Percentiles rank a stretch among this genome's conserved stretches.
Evolutionary conservation across 169 alveolate genomes (phyloP).

Genomic region (Miamiensis avidus): DNA sequence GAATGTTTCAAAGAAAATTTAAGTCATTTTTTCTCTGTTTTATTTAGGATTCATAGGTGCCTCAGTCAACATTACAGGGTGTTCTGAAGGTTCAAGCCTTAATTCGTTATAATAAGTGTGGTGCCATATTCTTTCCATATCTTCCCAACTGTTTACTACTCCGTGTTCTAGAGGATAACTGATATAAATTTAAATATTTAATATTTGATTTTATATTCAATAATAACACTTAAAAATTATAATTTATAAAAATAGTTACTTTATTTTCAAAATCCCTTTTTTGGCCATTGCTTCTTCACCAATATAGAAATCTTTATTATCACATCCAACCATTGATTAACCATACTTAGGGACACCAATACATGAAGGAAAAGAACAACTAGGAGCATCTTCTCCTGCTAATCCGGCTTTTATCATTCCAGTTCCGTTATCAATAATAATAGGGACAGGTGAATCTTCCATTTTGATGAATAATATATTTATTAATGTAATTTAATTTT

Average conservation of each 20-base stretch:
- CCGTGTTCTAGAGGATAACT: slow-evolving; percentile 65
- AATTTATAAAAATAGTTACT: too few relatives aligned
- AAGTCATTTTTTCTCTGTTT: slow-evolving; percentile 56
- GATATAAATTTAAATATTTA: slow-evolving; percentile 36
- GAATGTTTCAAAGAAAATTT: slow-evolving; percentile 53
- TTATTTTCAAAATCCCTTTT: slow-evolving; percentile 22
- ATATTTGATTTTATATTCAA: not conserved
- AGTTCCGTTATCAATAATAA: slow-evolving; percentile 73
- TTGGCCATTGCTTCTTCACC: slow-evolving; percentile 59
- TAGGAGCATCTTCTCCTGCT: slow-evolving; percentile 77
- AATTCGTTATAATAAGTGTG: slow-evolving; percentile 69
- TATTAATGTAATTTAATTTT: too few relatives aligned
- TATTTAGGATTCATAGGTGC: slow-evolving; percentile 64
- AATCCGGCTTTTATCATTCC: slow-evolving; percentile 71
- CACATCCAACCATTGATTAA: slow-evolving; percentile 54
- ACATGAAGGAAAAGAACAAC: slow-evolving; percentile 56
- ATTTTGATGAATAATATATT: not conserved
- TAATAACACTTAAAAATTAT: not conserved
- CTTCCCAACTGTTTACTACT: slow-evolving; percentile 66
- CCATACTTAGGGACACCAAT: slow-evolving; percentile 64
- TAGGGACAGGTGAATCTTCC: slow-evolving; percentile 48
- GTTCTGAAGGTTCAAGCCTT: slow-evolving; percentile 66
- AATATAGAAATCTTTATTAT: slow-evolving; percentile 53
- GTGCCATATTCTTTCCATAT: slow-evolving; percentile 65
- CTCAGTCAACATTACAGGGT: slow-evolving; percentile 73